Conservation (phyloP, 371 early-diverging fungal genomes). For the Gilbertella persicaria region DNA sequence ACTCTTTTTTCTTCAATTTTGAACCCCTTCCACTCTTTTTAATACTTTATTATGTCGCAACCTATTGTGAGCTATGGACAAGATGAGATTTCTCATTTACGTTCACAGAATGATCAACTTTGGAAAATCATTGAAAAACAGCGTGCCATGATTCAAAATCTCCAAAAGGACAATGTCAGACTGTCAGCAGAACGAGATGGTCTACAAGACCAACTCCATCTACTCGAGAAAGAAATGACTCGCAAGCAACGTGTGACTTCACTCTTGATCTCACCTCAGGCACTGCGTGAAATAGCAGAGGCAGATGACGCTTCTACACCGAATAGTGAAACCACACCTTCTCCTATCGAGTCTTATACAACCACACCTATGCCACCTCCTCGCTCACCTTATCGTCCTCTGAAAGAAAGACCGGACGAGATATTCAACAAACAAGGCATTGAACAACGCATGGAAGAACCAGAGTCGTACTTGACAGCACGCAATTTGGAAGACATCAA, state of each 20-base stretch:
- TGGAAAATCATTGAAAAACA: constrained; percentile 92
- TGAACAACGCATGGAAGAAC: constrained; percentile 32
- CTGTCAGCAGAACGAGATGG: constrained; percentile 59
- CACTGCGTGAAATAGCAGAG: constrained; percentile 30
- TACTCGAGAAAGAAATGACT: constrained; percentile 29
- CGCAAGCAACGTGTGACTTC: constrained; percentile 28
- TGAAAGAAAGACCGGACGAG: constrained; percentile 19
- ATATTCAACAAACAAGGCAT: constrained; percentile 45
- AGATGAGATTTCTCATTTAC: constrained; percentile 31
- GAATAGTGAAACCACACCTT: constrained; percentile 19
- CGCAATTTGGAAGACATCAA: constrained; percentile 8
- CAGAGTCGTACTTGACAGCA: neutral
- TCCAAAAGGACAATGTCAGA: constrained; percentile 59
- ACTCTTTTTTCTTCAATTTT: too few species aligned
- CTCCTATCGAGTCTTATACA: constrained; percentile 11
- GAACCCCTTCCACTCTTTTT: constrained; percentile 7
- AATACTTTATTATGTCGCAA: constrained; percentile 3
- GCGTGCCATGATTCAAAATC: constrained; percentile 77
- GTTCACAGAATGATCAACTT: constrained; percentile 80
- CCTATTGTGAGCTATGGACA: constrained; percentile 14
- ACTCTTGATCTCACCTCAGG: constrained; percentile 34
- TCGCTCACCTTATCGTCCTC: constrained; percentile 34
- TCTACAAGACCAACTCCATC: constrained; percentile 38
- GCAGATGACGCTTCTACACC: constrained; percentile 24
- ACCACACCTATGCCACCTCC: constrained; percentile 33